A percentile compares a stretch with the other conserved stretches of the same genome.
These are phyloP conservation scores for Manihot esculenta DNA, from an alignment of 441 rosid genomes.

Conservation along the genomic window DNA sequence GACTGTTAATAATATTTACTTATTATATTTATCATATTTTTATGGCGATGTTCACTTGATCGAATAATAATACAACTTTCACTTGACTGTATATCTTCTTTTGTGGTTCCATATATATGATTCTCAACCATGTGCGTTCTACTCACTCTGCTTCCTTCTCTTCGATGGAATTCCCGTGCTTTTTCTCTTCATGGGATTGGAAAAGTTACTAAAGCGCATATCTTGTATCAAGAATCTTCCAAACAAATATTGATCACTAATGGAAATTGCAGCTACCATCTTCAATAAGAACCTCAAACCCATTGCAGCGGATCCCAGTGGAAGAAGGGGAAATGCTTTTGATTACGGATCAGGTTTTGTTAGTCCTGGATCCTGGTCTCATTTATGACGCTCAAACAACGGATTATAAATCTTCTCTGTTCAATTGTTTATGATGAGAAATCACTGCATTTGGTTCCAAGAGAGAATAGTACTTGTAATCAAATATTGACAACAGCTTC, in stretches of 20 bases:
- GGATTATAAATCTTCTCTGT: constrained; percentile 66
- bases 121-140: no score
- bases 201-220: neutral
- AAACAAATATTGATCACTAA: constrained; percentile 11
- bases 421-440: constrained; percentile 51
- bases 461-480: constrained; percentile 48
- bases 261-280: constrained; percentile 44
- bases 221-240: neutral
- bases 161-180: neutral
- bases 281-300: constrained; percentile 37
- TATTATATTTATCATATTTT: no score
- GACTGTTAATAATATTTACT: no score
- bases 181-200: neutral
- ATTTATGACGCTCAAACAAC: constrained; percentile 44
- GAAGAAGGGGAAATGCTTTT: constrained; percentile 57
- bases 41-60: no score
- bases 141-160: neutral
- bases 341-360: constrained; percentile 73
- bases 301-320: constrained; percentile 45
- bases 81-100: no score
- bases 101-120: no score
- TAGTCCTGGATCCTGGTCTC: constrained; percentile 61
- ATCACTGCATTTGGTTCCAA: constrained; percentile 40
- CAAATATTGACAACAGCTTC: constrained; percentile 33
- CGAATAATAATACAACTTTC: no score